Evolutionary conservation across 495 filamentous ascomycete genomes (phyloP), one percentile per base, ranked within the genome.

Genomic region (Neurospora sp.): DNA sequence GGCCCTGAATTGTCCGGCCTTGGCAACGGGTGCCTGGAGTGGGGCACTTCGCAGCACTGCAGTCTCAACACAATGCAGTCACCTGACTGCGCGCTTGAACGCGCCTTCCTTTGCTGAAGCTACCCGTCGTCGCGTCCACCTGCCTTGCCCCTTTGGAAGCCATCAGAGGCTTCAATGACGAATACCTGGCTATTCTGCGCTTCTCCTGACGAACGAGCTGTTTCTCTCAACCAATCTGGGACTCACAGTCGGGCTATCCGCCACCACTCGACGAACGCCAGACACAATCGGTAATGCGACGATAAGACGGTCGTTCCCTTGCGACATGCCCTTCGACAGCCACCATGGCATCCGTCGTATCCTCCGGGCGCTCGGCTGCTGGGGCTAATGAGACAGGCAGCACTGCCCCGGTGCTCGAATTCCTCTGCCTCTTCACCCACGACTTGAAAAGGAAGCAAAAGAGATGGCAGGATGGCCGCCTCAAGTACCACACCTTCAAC

Each of bases 401-500:
- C 75, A 79, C 65, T 31, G 93, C 94, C 3, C 85, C 88, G 0
- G 92, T 97, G 37, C 82, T 91, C 75, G 93, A 96, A 75, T 94
- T 90, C 77, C 84, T 88, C 71, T 97, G 94, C 76, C 89, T 98
- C 27, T 98, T 91, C 81, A 97, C 92, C 6, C 87, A 91, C 74
- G 94, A 98, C 78, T 79, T 97, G 69, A 89, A 90, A 9, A 88
- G 92, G 69, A 98, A 98, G 81, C 89, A 91, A 70, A 98, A 98
- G 81, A 84, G 92, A 68, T 98, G 94, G 94, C 92, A 95, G 75
- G 94, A 98, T 91, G 94, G 94, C 53, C 89, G 90, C 65, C 86
- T 97, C 40, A 89, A 91, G 70, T 97, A 89, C 78, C 94, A 98
- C 79, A 92, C 92, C 2, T 96, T 96, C 86, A 98, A 98, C 82